Percentiles rank a stretch among this genome's conserved stretches.
These are phyloP conservation scores for Pleurotus platypus DNA, from an alignment of 768 basidiomycete species.

Conservation along the genomic window DNA sequence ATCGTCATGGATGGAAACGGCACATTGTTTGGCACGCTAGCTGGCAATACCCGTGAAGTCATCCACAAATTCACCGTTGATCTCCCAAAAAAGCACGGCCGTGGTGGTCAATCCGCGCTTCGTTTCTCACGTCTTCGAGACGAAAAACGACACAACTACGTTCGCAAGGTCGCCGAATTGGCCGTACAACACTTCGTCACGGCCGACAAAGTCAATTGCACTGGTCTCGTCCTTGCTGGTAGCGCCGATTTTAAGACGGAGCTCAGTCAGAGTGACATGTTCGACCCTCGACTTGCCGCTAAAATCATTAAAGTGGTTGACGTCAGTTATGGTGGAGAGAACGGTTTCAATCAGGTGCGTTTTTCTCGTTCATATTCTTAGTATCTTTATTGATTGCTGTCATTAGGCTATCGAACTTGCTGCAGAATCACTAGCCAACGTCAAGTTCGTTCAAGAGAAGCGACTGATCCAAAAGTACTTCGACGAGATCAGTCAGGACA, in stretches of 20 bases:
- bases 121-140: conserved; percentile 99
- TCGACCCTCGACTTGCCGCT: conserved; percentile 81
- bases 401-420: conserved; percentile 92
- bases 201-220: conserved; percentile 97
- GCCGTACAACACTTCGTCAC: conserved; percentile 99
- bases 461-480: conserved; percentile 97
- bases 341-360: conserved; percentile 96
- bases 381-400: conserved; percentile 5
- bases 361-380: neutral
- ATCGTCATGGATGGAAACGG: conserved; percentile 99
- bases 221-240: conserved; percentile 93
- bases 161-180: conserved; percentile 95
- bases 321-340: conserved; percentile 97
- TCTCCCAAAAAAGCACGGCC: conserved; percentile 98
- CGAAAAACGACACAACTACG: conserved; percentile 99
- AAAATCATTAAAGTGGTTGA: conserved; percentile 99
- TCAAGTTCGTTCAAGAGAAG: conserved; percentile 99
- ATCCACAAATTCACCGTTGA: conserved; percentile 99
- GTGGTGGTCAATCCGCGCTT: conserved; percentile 98
- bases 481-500: conserved; percentile 98
- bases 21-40: conserved; percentile 90
- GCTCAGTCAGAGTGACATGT: conserved; percentile 93
- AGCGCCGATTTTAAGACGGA: conserved; percentile 99
- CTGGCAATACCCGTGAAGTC: conserved; percentile 96
- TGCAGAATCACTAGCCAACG: conserved; percentile 92